Conservation (phyloP, 257 asterid genomes). For the Lavandula angustifolia region DNA sequence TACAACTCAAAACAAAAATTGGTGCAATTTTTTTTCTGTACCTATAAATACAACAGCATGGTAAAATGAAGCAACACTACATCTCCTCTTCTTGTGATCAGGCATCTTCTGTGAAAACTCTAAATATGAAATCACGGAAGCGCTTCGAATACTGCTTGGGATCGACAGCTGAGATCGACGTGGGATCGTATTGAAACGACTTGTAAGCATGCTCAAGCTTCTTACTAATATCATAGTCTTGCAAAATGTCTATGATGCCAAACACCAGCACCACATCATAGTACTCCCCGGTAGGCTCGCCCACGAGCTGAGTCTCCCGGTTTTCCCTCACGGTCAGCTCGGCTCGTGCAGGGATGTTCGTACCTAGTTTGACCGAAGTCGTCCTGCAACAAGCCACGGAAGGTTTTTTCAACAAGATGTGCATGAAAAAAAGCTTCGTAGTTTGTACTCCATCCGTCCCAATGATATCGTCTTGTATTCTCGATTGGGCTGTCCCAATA, state of each 20-base stretch:
- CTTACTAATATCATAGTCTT: constrained; percentile 92
- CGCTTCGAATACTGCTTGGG: constrained; percentile 85
- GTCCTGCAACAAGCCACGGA: constrained; percentile 32
- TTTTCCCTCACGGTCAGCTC: constrained; percentile 66
- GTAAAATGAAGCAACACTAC: no score
- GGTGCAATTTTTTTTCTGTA: neutral
- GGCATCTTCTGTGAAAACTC: constrained; percentile 67
- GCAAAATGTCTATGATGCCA: constrained; percentile 85
- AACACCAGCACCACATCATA: constrained; percentile 80
- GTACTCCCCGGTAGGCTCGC: constrained; percentile 84
- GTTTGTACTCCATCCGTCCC: no score
- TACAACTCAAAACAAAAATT: neutral
- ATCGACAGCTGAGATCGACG: constrained; percentile 88
- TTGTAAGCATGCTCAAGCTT: constrained; percentile 97
- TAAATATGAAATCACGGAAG: constrained; percentile 75
- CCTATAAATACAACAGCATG: neutral
- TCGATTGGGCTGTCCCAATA: no score
- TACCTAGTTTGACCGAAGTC: constrained; percentile 54
- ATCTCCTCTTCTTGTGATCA: constrained; percentile 21
- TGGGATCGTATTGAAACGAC: constrained; percentile 79
- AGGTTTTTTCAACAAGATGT: neutral
- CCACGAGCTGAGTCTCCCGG: constrained; percentile 65
- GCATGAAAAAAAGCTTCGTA: no score
- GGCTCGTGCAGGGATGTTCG: constrained; percentile 75
- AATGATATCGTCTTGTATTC: no score